phyloP scores from a whole-genome alignment of 2,329 filamentous ascomycete genomes.

The Lasiodiplodia gonubiensis region DNA sequence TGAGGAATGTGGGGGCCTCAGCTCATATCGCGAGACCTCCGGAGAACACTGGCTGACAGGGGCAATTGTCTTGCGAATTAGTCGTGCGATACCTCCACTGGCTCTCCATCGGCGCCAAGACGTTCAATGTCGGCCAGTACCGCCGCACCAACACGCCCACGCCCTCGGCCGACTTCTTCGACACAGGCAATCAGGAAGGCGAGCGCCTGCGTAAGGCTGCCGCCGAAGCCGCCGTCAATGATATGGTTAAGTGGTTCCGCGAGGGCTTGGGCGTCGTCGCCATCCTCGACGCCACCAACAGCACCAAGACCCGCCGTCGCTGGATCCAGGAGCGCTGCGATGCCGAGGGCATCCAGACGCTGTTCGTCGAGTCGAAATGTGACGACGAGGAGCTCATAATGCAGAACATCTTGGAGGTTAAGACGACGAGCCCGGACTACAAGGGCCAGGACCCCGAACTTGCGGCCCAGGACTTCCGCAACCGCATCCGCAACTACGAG shows the following conservation, averaged over 20 bases:
- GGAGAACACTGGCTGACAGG: slow-evolving; percentile 1
- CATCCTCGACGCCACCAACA: slow-evolving; percentile 96
- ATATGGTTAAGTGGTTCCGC: slow-evolving; percentile 94
- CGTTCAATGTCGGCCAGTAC: slow-evolving; percentile 98
- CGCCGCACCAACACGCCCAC: slow-evolving; percentile 88
- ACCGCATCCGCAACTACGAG: slow-evolving; percentile 96
- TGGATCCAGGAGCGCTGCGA: slow-evolving; percentile 88
- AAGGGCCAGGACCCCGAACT: slow-evolving; percentile 89
- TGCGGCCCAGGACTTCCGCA: slow-evolving; percentile 88
- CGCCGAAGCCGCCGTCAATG: slow-evolving; percentile 86
- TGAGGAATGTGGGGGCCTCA: slow-evolving; percentile 27
- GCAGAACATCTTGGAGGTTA: slow-evolving; percentile 97
- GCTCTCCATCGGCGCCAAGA: slow-evolving; percentile 91
- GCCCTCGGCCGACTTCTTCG: slow-evolving; percentile 93
- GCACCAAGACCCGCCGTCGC: slow-evolving; percentile 82
- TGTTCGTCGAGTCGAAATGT: slow-evolving; percentile 97
- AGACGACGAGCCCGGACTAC: slow-evolving; percentile 96
- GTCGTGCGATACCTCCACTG: slow-evolving; percentile 83
- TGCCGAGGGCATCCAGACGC: slow-evolving; percentile 79
- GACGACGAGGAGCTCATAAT: slow-evolving; percentile 96
- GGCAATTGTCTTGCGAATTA: slow-evolving; percentile 31
- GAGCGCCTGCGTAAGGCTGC: slow-evolving; percentile 87
- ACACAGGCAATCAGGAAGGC: slow-evolving; percentile 85
- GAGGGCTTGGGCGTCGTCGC: slow-evolving; percentile 79
- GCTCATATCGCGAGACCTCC: slow-evolving; percentile 9